A percentile compares a stretch with the other conserved stretches of the same genome.
These are phyloP conservation scores for Eucalyptus fibrosa DNA, from an alignment of 345 rosid species.

Conservation along the genomic window DNA sequence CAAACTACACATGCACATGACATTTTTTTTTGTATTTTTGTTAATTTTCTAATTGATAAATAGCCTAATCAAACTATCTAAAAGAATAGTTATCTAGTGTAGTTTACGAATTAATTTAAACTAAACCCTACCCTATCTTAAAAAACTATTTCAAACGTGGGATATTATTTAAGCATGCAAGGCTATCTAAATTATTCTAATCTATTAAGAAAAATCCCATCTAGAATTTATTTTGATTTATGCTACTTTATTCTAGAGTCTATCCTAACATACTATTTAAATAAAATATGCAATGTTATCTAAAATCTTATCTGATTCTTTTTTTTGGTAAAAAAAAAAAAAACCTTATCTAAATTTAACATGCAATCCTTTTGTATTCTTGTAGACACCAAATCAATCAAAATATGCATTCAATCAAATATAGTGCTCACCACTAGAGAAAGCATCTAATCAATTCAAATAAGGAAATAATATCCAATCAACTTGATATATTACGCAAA, in stretches of 20 bases:
- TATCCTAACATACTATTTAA: neutral
- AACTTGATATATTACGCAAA: neutral
- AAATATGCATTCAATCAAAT: neutral
- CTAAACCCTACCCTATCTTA: neutral
- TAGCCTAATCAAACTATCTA: no score
- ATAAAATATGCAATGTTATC: no score
- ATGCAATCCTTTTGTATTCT: no score
- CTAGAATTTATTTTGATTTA: no score
- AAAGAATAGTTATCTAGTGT: no score
- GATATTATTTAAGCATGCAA: neutral
- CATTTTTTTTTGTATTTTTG: neutral
- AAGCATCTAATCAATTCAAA: neutral
- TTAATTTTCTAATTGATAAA: no score
- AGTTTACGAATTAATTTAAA: no score
- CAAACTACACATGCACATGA: neutral
- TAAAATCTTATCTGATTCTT: no score
- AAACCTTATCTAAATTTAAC: no score
- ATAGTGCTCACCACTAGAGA: neutral
- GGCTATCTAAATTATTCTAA: neutral
- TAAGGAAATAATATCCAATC: neutral
- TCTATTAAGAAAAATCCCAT: neutral
- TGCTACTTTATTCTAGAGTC: neutral
- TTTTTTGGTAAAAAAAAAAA: no score
- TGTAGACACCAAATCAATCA: neutral
- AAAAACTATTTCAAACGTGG: no score